phyloP scores from a whole-genome alignment of 345 rosid species.

The Dimocarpus longan region DNA sequence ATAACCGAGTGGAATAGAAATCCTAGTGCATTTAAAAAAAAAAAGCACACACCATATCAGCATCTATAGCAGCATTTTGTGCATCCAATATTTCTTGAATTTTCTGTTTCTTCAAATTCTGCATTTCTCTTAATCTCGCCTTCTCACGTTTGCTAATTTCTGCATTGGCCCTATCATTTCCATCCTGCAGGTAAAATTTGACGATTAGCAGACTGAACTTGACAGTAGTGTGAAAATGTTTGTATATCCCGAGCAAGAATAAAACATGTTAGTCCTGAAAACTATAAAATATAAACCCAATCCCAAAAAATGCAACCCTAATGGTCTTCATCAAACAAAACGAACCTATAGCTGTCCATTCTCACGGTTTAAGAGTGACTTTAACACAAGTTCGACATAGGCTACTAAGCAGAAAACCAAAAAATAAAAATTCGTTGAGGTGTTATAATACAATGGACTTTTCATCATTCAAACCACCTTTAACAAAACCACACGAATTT shows the following conservation, averaged over 20 bases:
- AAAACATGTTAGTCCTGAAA: no score
- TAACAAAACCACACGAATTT: not conserved
- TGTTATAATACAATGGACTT: not conserved
- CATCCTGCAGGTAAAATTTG: constrained; percentile 47
- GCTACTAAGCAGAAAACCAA: not conserved
- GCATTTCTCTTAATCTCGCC: constrained; percentile 87
- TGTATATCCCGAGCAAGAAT: no score
- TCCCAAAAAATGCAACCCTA: not conserved
- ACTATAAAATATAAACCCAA: no score
- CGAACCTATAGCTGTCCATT: no score
- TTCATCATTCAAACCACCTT: not conserved
- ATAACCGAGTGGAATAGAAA: not conserved
- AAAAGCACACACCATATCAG: constrained; percentile 69
- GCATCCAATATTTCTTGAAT: constrained; percentile 88
- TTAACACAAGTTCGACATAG: not conserved
- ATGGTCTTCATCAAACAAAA: not conserved
- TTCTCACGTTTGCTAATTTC: constrained; percentile 87
- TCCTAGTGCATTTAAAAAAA: not conserved
- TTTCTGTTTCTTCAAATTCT: constrained; percentile 84
- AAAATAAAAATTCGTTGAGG: no score
- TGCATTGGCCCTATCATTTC: constrained; percentile 36
- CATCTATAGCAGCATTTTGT: constrained; percentile 92
- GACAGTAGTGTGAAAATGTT: no score
- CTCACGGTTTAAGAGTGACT: not conserved
- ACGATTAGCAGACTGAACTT: no score